Percentiles rank a stretch among this genome's conserved stretches.
Conservation (phyloP, 78 protist genomes). For the Dictyostelium purpureum region DNA sequence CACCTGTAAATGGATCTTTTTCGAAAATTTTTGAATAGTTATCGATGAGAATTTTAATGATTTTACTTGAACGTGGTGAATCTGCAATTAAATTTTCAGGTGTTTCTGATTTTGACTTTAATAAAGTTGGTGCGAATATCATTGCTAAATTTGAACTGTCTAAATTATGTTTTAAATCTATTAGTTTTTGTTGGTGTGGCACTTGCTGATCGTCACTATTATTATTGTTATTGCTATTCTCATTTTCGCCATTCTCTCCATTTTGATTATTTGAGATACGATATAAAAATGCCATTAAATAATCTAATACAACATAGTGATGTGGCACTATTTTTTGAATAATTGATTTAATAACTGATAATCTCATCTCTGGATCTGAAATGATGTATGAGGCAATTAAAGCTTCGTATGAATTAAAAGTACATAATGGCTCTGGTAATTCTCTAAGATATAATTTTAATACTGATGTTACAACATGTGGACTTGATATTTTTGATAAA, state of each 20-base stretch:
- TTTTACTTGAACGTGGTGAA: not conserved
- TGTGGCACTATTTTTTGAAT: not conserved
- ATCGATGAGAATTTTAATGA: conserved; percentile 19
- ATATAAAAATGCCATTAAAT: conserved; percentile 33
- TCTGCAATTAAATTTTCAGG: conserved; percentile 21
- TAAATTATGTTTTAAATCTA: no score
- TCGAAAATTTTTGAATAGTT: conserved; percentile 18
- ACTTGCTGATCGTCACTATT: no score
- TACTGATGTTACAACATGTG: conserved; percentile 73
- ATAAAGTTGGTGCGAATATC: conserved; percentile 75
- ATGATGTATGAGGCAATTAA: conserved; percentile 51
- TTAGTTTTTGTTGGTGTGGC: no score
- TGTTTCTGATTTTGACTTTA: conserved; percentile 34
- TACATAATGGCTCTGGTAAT: conserved; percentile 86
- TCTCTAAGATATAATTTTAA: conserved; percentile 85
- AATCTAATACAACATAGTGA: conserved; percentile 9
- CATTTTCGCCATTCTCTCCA: no score
- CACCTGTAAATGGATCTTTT: conserved; percentile 35
- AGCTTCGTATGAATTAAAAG: conserved; percentile 72
- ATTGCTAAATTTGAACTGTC: conserved; percentile 41
- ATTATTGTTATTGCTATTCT: no score
- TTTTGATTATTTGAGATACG: not conserved
- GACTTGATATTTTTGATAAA: not conserved
- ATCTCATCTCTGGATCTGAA: conserved; percentile 7
- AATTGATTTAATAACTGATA: not conserved